A percentile compares a stretch with the other conserved stretches of the same genome.
Evolutionary conservation across 2,329 filamentous ascomycete genomes (phyloP).

Genomic region (Beauveria varroae): DNA sequence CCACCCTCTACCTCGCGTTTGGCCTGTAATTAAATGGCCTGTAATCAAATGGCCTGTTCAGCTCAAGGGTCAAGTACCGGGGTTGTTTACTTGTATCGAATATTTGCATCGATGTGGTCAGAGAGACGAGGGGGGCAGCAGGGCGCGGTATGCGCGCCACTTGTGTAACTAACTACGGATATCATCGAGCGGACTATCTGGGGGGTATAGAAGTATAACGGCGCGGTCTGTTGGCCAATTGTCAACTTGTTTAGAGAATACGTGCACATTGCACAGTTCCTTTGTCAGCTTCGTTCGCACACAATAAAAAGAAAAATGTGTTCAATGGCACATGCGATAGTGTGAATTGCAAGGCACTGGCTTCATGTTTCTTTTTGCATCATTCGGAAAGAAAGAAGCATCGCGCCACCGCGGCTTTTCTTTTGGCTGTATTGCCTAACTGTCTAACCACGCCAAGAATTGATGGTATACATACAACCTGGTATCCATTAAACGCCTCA

Average conservation of each 20-base stretch:
- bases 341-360: no score
- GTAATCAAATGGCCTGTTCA: conserved; percentile 13
- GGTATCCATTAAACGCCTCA: neutral
- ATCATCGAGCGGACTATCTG: conserved; percentile 5
- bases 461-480: neutral
- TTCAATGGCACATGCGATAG: neutral
- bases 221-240: neutral
- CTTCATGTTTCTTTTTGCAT: neutral
- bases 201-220: neutral
- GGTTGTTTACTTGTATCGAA: conserved; percentile 10
- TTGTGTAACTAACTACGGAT: conserved; percentile 4
- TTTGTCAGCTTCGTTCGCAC: conserved; percentile 6
- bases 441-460: neutral
- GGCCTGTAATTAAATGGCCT: conserved; percentile 30
- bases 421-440: neutral
- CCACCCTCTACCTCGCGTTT: conserved; percentile 39
- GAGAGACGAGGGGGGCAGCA: neutral
- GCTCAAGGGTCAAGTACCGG: neutral
- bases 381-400: neutral
- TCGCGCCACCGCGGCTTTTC: neutral
- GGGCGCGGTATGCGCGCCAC: neutral
- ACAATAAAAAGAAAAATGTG: neutral
- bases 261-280: conserved; percentile 1
- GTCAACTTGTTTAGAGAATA: neutral
- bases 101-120: neutral